phyloP scores from a whole-genome alignment of 306 rosid genomes.

The Vachellia pachyceras region DNA sequence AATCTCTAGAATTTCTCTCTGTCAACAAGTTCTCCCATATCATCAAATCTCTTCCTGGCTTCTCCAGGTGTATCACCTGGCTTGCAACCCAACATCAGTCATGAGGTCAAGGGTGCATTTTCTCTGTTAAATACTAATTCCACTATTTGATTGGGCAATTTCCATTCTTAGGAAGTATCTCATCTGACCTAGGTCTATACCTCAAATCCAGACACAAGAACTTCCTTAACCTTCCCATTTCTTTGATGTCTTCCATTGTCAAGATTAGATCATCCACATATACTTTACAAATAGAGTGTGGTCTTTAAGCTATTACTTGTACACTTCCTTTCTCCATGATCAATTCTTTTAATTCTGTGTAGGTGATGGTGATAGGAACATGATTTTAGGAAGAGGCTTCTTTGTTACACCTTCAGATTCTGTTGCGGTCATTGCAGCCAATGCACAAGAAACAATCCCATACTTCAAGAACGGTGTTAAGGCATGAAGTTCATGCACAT shows the following conservation, averaged over 20 bases:
- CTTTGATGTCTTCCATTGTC: background rate
- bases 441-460: slow-evolving; percentile 88
- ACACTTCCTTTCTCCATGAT: background rate
- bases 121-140: background rate
- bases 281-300: background rate
- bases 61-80: background rate
- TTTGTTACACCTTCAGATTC: slow-evolving; percentile 99
- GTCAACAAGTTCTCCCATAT: background rate
- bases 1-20: background rate
- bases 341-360: slow-evolving; percentile 27
- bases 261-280: background rate
- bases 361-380: slow-evolving; percentile 99
- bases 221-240: background rate
- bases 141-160: background rate
- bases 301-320: background rate
- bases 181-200: background rate
- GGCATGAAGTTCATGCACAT: slow-evolving; percentile 50
- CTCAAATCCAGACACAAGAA: background rate
- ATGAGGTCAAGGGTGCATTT: background rate
- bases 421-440: slow-evolving; percentile 94
- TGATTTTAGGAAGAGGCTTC: slow-evolving; percentile 86
- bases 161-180: background rate
- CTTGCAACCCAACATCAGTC: background rate
- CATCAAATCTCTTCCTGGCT: background rate
- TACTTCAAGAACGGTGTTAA: slow-evolving; percentile 76